Evolutionary conservation across 495 filamentous ascomycete genomes (phyloP).

Genomic region (Pyronema omphalodes): DNA sequence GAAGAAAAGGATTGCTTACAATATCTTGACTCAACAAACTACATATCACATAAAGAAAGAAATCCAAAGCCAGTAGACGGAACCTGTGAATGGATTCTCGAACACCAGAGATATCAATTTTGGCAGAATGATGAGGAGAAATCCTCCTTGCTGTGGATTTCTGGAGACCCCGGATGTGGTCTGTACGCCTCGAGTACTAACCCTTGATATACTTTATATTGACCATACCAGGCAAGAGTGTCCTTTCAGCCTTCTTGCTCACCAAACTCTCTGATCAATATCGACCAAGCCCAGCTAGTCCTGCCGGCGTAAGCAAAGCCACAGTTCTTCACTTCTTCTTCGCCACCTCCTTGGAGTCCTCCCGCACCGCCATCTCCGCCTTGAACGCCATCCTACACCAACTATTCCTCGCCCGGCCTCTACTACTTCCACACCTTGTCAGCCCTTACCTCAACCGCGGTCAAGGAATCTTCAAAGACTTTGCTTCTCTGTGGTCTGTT

Average conservation of each 20-base stretch:
- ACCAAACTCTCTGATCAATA: neutral
- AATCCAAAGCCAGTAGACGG: neutral
- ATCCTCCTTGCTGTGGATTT: neutral
- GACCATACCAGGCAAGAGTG: neutral
- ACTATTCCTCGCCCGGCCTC: neutral
- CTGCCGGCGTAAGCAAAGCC: neutral
- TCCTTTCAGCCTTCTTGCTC: neutral
- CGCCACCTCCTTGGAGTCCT: too few relatives aligned
- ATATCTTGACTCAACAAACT: neutral
- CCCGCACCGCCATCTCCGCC: neutral
- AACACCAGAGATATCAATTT: neutral
- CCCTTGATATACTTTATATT: neutral
- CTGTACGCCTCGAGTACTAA: neutral
- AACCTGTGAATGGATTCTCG: neutral
- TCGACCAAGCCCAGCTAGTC: too few relatives aligned
- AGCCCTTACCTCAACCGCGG: neutral
- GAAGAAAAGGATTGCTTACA: neutral
- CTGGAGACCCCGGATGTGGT: neutral
- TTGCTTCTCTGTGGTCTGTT: neutral
- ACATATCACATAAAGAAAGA: neutral
- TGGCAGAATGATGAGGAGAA: neutral
- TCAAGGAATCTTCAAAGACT: neutral
- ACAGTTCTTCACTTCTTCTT: conserved; percentile 1
- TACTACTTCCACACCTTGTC: neutral
- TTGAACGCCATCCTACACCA: neutral